A percentile compares a stretch with the other conserved stretches of the same genome.
phyloP scores from a whole-genome alignment of 768 basidiomycete species.

The Xerocomus brunneocitrinus region DNA sequence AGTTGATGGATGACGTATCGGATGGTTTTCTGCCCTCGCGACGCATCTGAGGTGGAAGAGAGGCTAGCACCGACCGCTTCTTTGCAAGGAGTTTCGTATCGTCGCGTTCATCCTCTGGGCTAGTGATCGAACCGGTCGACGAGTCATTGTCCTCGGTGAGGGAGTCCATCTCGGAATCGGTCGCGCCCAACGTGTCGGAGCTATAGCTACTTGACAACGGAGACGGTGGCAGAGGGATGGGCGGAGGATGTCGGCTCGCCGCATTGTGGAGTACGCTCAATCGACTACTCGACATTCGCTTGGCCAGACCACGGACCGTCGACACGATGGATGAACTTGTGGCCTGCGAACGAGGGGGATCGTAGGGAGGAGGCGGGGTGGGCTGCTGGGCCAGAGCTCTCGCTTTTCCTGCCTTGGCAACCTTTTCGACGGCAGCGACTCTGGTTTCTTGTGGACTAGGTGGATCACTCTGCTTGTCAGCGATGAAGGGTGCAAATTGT shows the following conservation, averaged over 20 bases:
- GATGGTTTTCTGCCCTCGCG: constrained; percentile 38
- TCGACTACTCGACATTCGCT: constrained; percentile 46
- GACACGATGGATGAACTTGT: constrained; percentile 42
- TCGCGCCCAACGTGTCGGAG: constrained; percentile 41
- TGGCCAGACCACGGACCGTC: constrained; percentile 56
- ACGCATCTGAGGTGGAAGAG: constrained; percentile 42
- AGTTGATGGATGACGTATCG: constrained; percentile 31
- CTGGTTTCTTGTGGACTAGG: constrained; percentile 40
- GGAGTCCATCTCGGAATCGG: constrained; percentile 57
- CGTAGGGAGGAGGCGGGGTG: constrained; percentile 41
- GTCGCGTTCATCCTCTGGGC: constrained; percentile 44
- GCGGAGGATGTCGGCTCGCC: constrained; percentile 13
- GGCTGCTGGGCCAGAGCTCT: constrained; percentile 46
- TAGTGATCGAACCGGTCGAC: constrained; percentile 46
- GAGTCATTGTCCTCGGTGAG: constrained; percentile 61
- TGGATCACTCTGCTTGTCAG: constrained; percentile 11
- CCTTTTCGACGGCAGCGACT: constrained; percentile 49
- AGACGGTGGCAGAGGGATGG: constrained; percentile 20
- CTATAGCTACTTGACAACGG: constrained; percentile 39
- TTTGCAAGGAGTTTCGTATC: constrained; percentile 14
- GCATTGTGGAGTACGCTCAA: constrained; percentile 28
- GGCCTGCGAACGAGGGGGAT: constrained; percentile 19
- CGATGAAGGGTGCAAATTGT: constrained; percentile 69
- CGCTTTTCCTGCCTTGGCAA: constrained; percentile 50
- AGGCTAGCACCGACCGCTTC: constrained; percentile 45